These are phyloP conservation scores for Diutina scorzettiae DNA, from an alignment of 1,139 yeast species.

Conservation along the genomic window DNA sequence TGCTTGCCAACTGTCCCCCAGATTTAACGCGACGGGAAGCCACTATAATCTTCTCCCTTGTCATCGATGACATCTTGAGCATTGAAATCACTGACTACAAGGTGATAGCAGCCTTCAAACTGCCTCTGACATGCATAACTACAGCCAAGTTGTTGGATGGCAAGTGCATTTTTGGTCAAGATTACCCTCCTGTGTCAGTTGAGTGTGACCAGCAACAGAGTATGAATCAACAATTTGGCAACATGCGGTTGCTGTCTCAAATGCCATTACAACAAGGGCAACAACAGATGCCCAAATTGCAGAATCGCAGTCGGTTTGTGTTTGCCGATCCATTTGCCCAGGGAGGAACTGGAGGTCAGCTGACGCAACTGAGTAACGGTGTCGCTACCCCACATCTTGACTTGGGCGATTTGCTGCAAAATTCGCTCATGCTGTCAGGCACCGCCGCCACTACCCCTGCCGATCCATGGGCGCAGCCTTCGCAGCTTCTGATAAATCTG, in stretches of 20 bases:
- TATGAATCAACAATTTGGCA: constrained; percentile 15
- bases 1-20: constrained; percentile 42
- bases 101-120: constrained; percentile 54
- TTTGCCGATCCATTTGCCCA: constrained; percentile 52
- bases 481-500: background rate
- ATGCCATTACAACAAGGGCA: background rate
- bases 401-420: constrained; percentile 4
- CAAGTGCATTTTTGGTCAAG: constrained; percentile 52
- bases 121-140: constrained; percentile 52
- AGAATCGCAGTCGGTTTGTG: constrained; percentile 47
- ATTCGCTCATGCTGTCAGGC: background rate
- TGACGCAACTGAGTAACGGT: background rate
- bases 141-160: constrained; percentile 62
- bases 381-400: constrained; percentile 2
- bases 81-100: constrained; percentile 45
- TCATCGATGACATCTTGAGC: constrained; percentile 50
- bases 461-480: constrained; percentile 29
- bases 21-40: constrained; percentile 73
- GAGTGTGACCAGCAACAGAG: constrained; percentile 26
- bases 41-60: constrained; percentile 64
- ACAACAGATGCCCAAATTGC: constrained; percentile 8
- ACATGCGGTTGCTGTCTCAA: constrained; percentile 15
- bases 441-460: constrained; percentile 11
- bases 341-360: constrained; percentile 9
- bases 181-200: constrained; percentile 39